Evolutionary conservation across 441 rosid species (phyloP).

Genomic region (Bocquillonia castaneifolia): DNA sequence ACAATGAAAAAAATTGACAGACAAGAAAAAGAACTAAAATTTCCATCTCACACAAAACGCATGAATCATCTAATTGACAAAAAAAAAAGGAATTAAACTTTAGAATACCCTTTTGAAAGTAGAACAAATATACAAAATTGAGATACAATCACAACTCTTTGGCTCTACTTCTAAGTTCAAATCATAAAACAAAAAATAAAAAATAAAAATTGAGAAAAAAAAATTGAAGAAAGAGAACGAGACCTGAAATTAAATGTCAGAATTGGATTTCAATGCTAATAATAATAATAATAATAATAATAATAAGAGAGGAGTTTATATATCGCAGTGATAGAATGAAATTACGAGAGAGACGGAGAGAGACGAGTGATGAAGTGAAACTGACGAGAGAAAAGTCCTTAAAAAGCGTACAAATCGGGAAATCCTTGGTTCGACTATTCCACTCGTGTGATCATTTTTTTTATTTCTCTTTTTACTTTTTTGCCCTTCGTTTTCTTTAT

Average conservation of each 20-base stretch:
- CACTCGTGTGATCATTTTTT: conserved; percentile 12
- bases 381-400: not conserved
- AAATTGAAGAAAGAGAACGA: too few species aligned
- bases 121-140: not conserved
- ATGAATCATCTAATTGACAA: too few species aligned
- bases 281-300: too few species aligned
- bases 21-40: not conserved
- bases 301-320: too few species aligned
- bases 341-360: not conserved
- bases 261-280: too few species aligned
- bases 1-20: too few species aligned
- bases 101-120: not conserved
- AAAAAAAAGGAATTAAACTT: too few species aligned
- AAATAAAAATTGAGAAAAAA: too few species aligned
- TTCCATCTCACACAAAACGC: not conserved
- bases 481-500: not conserved
- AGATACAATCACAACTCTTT: not conserved
- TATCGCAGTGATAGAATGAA: not conserved
- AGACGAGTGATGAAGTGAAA: not conserved
- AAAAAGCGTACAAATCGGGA: conserved; percentile 12
- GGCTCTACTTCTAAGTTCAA: not conserved
- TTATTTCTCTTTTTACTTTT: not conserved
- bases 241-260: not conserved
- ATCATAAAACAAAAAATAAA: too few species aligned
- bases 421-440: not conserved